Evolutionary conservation across 139 green algal species (phyloP).

Genomic region (Haematococcus lacustris): DNA sequence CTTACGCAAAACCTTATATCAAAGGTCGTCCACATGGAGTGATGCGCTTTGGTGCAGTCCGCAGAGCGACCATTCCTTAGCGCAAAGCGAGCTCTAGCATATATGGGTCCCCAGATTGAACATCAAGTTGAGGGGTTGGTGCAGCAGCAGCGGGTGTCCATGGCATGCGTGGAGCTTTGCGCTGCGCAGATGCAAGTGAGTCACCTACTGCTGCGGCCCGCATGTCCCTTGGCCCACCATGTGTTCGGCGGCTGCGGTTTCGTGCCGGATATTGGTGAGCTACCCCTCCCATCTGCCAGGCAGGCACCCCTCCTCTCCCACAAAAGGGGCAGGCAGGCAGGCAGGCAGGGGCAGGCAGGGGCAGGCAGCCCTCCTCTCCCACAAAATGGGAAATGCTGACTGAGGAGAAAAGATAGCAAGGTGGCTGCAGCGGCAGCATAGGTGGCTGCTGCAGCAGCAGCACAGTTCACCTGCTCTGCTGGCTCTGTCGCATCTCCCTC

Average conservation of each 20-base stretch:
- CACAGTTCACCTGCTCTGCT: too few species aligned
- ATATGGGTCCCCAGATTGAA: too few species aligned
- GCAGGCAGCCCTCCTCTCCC: neutral
- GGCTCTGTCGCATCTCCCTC: too few species aligned
- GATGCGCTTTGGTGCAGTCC: too few species aligned
- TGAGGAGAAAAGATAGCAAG: too few species aligned
- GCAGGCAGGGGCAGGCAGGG: neutral
- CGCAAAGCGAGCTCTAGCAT: too few species aligned
- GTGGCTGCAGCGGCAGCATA: neutral
- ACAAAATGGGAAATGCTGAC: too few species aligned
- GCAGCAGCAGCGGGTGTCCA: too few species aligned
- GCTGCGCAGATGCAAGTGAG: slow-evolving; percentile 23
- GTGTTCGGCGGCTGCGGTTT: slow-evolving; percentile 52
- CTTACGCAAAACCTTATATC: too few species aligned
- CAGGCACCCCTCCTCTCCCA: neutral
- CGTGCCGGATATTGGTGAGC: slow-evolving; percentile 51
- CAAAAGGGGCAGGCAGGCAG: neutral
- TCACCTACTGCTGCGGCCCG: slow-evolving; percentile 14
- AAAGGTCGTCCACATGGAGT: too few species aligned
- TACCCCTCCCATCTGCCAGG: neutral
- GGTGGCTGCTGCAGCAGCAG: neutral
- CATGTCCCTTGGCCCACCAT: neutral
- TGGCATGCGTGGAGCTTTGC: slow-evolving; percentile 20
- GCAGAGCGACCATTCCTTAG: too few species aligned
- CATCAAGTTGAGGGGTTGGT: too few species aligned